A percentile compares a stretch with the other conserved stretches of the same genome.
Conservation (phyloP, 1,139 yeast species). For the Candida tropicalis region DNA sequence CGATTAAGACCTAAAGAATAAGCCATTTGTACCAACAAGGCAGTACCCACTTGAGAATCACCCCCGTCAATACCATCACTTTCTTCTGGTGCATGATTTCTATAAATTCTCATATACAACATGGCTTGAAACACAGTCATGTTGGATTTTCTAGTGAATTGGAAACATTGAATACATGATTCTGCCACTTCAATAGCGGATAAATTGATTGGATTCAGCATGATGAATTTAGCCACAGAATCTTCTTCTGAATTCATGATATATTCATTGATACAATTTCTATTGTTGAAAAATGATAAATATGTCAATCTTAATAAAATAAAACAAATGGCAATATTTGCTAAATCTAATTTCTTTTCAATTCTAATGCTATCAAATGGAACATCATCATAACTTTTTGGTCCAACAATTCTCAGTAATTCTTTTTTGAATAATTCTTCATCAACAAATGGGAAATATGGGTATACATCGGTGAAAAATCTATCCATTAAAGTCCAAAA, state of each 20-base stretch:
- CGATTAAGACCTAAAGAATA: slow-evolving; percentile 49
- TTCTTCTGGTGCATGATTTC: slow-evolving; percentile 51
- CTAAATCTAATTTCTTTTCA: slow-evolving; percentile 36
- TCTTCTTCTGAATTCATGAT: slow-evolving; percentile 27
- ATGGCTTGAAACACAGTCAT: slow-evolving; percentile 54
- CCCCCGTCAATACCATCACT: slow-evolving; percentile 52
- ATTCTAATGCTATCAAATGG: slow-evolving; percentile 23
- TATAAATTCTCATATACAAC: slow-evolving; percentile 39
- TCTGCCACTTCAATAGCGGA: slow-evolving; percentile 52
- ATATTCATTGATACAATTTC: slow-evolving; percentile 28
- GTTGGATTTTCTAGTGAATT: slow-evolving; percentile 49
- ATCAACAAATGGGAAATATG: slow-evolving; percentile 42
- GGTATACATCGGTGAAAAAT: slow-evolving; percentile 35
- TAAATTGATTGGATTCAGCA: slow-evolving; percentile 50
- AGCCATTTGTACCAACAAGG: slow-evolving; percentile 45
- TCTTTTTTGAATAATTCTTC: slow-evolving; percentile 27
- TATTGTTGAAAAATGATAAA: slow-evolving; percentile 38
- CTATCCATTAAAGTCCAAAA: slow-evolving; percentile 35
- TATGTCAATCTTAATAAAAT: slow-evolving; percentile 34
- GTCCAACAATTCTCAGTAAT: slow-evolving; percentile 30
- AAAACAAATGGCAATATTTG: slow-evolving; percentile 33
- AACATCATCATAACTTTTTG: slow-evolving; percentile 23
- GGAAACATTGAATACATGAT: slow-evolving; percentile 55
- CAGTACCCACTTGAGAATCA: slow-evolving; percentile 41
- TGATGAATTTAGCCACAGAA: slow-evolving; percentile 38